Evolutionary conservation across 495 filamentous ascomycete genomes (phyloP), one percentile per base, ranked within the genome.

Genomic region (Aspergillus bridgeri): DNA sequence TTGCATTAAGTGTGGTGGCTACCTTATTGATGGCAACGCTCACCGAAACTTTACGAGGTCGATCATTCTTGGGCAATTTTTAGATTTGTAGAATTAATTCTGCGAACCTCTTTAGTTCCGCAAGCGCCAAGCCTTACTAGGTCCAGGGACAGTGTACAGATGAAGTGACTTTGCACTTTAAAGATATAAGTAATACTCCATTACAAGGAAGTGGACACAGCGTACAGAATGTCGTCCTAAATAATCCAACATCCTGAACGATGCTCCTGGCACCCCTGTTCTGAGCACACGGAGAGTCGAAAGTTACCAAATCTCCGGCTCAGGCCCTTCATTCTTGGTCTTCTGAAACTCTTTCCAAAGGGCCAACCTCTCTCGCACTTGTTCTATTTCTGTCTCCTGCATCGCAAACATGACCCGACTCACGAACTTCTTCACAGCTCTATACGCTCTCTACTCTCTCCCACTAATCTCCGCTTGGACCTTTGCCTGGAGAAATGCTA

Each of bases 381-480:
- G 38, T 42, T 42, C 38, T 42, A 42, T 42, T 42, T 42, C 17
- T 7, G 38, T 42, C 38, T 42, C 38, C 8, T 8, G 8, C 38
- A 42, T 42, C 38, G 38, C 38, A 42, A 42, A 42, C 7, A 42
- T 51, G 48, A 21, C 48, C 18, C 48, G 48, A 20, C 23, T 51
- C 8, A 24, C 23, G 9, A 51, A 18, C n/a, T 24, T 51, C 48
- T 20, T 51, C 23, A 23, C n/a, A 15, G 48, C 21, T 1, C 18
- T 24, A 25, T 51, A 13, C 48, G 48, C 48, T 5, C 48, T 51
- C 48, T 51, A 18, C 1, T 51, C 48, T 13, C 48, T 24, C n/a
- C 48, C 21, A 18, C 48, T 51, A 18, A n/a, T 23, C 48, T 51
- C 48, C 48, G 48, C 48, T 23, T 51, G 48, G 48, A 51, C 48